Conservation (phyloP, 176 grass and related monocot species). For the Triticum dicoccoides region DNA sequence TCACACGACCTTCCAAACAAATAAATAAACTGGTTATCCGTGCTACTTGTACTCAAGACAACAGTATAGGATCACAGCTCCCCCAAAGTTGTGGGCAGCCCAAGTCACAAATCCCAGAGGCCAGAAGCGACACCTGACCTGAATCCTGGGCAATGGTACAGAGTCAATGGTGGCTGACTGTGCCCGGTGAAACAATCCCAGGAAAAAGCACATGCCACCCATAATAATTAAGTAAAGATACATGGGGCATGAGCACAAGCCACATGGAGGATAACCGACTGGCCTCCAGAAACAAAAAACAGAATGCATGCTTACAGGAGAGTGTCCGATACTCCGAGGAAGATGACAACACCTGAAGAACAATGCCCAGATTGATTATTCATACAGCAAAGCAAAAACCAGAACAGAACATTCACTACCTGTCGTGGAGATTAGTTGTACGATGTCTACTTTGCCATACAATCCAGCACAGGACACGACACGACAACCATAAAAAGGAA, state of each 20-base stretch:
- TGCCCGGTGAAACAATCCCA: not conserved
- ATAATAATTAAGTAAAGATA: too few relatives aligned
- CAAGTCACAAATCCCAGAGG: too few relatives aligned
- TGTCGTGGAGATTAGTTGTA: not conserved
- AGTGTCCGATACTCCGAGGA: not conserved
- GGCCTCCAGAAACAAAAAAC: not conserved
- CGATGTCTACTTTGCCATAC: not conserved
- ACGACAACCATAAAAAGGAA: not conserved
- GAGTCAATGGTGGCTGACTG: not conserved
- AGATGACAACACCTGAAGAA: not conserved
- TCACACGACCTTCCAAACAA: not conserved
- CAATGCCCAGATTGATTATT: not conserved
- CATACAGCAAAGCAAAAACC: not conserved
- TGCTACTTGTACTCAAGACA: not conserved
- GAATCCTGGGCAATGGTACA: not conserved
- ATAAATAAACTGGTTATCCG: not conserved
- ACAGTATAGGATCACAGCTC: not conserved
- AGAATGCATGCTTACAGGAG: not conserved
- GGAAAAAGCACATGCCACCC: not conserved
- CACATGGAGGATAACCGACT: not conserved
- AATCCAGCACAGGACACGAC: not conserved
- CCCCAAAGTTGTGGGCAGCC: not conserved
- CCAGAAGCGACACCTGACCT: too few relatives aligned
- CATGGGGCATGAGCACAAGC: not conserved
- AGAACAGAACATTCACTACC: not conserved